phyloP scores from a whole-genome alignment of 2,329 filamentous ascomycete species.

The Fusarium staphyleae region DNA sequence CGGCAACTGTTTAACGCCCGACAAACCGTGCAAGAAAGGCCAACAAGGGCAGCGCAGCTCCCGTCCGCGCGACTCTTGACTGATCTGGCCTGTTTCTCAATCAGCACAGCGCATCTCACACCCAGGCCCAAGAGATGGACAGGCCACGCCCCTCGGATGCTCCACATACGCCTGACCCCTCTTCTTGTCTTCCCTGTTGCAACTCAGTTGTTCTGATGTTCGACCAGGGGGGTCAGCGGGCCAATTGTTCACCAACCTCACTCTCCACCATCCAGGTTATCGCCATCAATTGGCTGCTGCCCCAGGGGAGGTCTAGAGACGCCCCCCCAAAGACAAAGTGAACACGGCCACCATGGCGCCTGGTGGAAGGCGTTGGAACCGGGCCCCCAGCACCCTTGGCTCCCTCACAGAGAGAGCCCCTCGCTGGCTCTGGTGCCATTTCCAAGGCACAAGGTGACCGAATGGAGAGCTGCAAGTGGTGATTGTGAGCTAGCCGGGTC shows the following conservation, averaged over 20 bases:
- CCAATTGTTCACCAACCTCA: conserved; percentile 28
- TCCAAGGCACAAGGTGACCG: conserved; percentile 32
- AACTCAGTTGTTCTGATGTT: conserved; percentile 39
- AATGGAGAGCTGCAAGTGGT: conserved; percentile 11
- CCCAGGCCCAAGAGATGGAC: conserved; percentile 6
- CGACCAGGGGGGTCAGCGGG: conserved; percentile 29
- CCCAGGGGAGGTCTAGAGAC: conserved; percentile 6
- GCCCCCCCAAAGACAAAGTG: conserved; percentile 19
- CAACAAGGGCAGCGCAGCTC: no score
- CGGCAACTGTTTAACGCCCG: neutral
- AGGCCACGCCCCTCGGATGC: conserved; percentile 15
- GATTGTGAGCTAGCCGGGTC: conserved; percentile 18
- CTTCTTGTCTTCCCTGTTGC: conserved; percentile 30
- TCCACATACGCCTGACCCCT: conserved; percentile 17
- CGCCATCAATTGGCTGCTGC: conserved; percentile 32
- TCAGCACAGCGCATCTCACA: conserved; percentile 18
- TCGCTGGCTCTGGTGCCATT: conserved; percentile 31
- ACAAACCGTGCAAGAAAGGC: no score
- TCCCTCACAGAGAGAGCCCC: conserved; percentile 32
- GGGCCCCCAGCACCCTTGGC: conserved; percentile 35
- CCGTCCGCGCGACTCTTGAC: conserved; percentile 34
- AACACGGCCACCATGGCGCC: conserved; percentile 25
- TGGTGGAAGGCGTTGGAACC: conserved; percentile 43
- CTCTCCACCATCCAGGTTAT: conserved; percentile 35
- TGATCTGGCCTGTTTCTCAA: conserved; percentile 29